Percentiles rank a stretch among this genome's conserved stretches.
These are phyloP conservation scores for Saccharomycopsis malanga DNA, from an alignment of 805 yeast genomes.

Conservation along the genomic window DNA sequence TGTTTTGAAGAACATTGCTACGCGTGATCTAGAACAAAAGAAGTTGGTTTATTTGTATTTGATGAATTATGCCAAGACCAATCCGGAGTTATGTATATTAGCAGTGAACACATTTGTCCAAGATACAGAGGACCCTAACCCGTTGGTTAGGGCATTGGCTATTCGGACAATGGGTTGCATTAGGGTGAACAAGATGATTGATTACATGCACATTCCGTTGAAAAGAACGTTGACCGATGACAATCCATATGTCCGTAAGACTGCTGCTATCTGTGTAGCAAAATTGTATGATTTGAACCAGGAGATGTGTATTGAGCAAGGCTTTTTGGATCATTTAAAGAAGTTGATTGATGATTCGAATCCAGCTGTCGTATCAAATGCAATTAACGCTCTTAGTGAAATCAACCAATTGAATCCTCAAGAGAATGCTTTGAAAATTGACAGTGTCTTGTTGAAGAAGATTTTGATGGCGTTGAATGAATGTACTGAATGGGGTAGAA, in stretches of 20 bases:
- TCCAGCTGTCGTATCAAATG: slow-evolving; percentile 97
- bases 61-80: slow-evolving; percentile 95
- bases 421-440: slow-evolving; percentile 39
- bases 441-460: slow-evolving; percentile 38
- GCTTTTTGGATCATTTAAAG: slow-evolving; percentile 65
- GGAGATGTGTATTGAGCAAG: slow-evolving; percentile 75
- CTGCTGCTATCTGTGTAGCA: slow-evolving; percentile 96
- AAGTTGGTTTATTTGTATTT: slow-evolving; percentile 88
- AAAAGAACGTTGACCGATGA: slow-evolving; percentile 82
- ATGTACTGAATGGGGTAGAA: slow-evolving; percentile 99
- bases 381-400: slow-evolving; percentile 79
- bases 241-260: slow-evolving; percentile 94
- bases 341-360: slow-evolving; percentile 74
- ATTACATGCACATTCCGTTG: slow-evolving; percentile 87
- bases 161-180: slow-evolving; percentile 99
- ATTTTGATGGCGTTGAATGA: slow-evolving; percentile 83
- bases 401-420: slow-evolving; percentile 62
- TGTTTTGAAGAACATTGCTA: slow-evolving; percentile 91
- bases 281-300: slow-evolving; percentile 84
- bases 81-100: slow-evolving; percentile 90
- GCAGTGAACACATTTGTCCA: slow-evolving; percentile 96
- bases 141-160: slow-evolving; percentile 90
- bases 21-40: slow-evolving; percentile 94
- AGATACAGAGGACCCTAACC: slow-evolving; percentile 95
- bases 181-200: slow-evolving; percentile 90